These are phyloP conservation scores for Sanguinoderma infundibulare DNA, from an alignment of 1,284 basidiomycete genomes.

Conservation along the genomic window DNA sequence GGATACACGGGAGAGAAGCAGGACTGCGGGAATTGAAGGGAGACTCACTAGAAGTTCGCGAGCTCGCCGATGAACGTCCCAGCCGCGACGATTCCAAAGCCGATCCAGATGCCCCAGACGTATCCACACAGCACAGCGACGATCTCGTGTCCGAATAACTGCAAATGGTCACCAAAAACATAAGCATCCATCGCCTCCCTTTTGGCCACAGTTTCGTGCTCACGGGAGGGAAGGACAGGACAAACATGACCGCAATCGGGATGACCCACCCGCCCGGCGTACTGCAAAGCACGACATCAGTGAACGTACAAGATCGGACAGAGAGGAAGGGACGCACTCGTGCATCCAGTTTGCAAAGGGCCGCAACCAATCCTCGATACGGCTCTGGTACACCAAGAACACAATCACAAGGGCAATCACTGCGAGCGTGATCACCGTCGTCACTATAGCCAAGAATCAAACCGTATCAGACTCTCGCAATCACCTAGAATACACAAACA, in stretches of 20 bases:
- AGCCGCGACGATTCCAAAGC: slow-evolving; percentile 68
- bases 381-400: slow-evolving; percentile 56
- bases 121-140: slow-evolving; percentile 74
- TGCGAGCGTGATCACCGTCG: not conserved
- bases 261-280: slow-evolving; percentile 75
- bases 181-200: not conserved
- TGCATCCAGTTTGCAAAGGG: slow-evolving; percentile 58
- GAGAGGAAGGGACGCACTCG: slow-evolving; percentile 34
- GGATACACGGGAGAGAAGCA: not conserved
- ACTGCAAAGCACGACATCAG: not conserved
- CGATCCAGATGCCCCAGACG: slow-evolving; percentile 72
- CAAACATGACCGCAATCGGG: slow-evolving; percentile 79
- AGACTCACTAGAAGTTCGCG: slow-evolving; percentile 73
- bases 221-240: slow-evolving; percentile 80
- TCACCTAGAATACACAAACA: not conserved
- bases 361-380: slow-evolving; percentile 61
- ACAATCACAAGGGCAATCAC: slow-evolving; percentile 40
- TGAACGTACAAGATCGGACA: too few species aligned
- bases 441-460: not conserved
- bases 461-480: not conserved
- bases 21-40: too few species aligned
- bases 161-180: not conserved
- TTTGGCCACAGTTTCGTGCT: slow-evolving; percentile 23
- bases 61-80: slow-evolving; percentile 72
- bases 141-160: slow-evolving; percentile 81